Conservation (phyloP, 495 filamentous ascomycete genomes). For the Glonium stellatum region DNA sequence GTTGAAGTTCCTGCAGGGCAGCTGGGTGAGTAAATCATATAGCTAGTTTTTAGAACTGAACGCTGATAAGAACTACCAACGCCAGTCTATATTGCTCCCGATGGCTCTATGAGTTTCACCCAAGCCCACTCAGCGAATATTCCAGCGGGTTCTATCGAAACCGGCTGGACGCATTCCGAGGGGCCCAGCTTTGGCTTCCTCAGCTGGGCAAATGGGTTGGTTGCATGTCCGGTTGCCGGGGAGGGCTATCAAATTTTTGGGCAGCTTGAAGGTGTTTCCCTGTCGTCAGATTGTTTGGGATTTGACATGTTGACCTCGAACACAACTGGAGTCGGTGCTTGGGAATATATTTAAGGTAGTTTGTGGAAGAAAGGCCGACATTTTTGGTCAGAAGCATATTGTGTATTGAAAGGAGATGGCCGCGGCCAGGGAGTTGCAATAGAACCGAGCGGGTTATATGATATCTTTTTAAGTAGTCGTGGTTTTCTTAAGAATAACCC, state of each 20-base stretch:
- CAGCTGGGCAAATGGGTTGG: slow-evolving; percentile 12
- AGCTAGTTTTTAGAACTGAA: background rate
- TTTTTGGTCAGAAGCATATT: background rate
- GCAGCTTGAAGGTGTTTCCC: slow-evolving; percentile 4
- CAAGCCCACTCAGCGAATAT: slow-evolving; percentile 52
- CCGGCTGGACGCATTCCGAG: slow-evolving; percentile 22
- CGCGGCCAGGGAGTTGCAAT: background rate
- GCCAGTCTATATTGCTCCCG: slow-evolving; percentile 49
- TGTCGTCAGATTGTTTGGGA: slow-evolving; percentile 16
- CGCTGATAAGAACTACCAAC: background rate
- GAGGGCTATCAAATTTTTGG: slow-evolving; percentile 25
- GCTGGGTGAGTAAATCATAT: slow-evolving; percentile 14
- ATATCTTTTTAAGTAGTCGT: slow-evolving; percentile 4
- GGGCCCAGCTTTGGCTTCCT: slow-evolving; percentile 19
- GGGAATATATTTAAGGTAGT: slow-evolving; percentile 19
- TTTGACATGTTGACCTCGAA: slow-evolving; percentile 23
- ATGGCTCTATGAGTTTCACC: slow-evolving; percentile 54
- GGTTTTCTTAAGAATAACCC: slow-evolving; percentile 19
- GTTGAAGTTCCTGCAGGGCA: slow-evolving; percentile 59
- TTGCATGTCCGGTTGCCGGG: slow-evolving; percentile 23
- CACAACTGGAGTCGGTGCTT: slow-evolving; percentile 21
- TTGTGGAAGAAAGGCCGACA: background rate
- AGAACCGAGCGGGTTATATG: background rate
- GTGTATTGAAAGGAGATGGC: background rate
- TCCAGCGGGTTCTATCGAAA: slow-evolving; percentile 44